These are phyloP conservation scores for Diaporthe citri DNA, from an alignment of 2,329 filamentous ascomycete species.

Conservation along the genomic window DNA sequence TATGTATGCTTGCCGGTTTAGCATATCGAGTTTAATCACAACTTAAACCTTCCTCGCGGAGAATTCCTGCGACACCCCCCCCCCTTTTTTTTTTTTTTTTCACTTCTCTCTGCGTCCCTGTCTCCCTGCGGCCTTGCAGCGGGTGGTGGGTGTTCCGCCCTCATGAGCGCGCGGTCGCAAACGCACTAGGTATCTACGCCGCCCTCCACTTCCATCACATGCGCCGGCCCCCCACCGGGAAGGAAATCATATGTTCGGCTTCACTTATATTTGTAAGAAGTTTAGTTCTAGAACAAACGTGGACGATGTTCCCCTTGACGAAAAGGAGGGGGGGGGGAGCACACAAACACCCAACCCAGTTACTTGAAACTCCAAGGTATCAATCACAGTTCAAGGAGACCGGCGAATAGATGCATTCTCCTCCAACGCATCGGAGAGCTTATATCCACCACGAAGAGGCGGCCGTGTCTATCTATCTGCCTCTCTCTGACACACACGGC, in stretches of 20 bases:
- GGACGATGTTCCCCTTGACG: too few relatives aligned
- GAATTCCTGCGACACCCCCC: constrained; percentile 13
- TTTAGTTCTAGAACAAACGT: not conserved
- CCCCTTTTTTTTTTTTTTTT: too few relatives aligned
- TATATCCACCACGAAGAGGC: too few relatives aligned
- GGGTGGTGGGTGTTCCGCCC: not conserved
- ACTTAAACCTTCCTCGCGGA: constrained; percentile 3
- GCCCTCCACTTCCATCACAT: not conserved
- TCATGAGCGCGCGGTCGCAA: not conserved
- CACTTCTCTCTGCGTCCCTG: not conserved
- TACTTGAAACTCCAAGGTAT: too few relatives aligned
- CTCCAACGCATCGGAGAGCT: too few relatives aligned
- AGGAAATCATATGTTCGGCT: not conserved
- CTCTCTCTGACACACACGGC: too few relatives aligned
- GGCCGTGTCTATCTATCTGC: too few relatives aligned
- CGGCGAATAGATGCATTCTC: too few relatives aligned
- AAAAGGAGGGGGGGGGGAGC: too few relatives aligned
- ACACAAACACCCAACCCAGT: too few relatives aligned
- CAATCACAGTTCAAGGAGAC: too few relatives aligned
- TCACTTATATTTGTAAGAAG: not conserved
- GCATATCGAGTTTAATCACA: constrained; percentile 27
- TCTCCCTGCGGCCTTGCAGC: not conserved
- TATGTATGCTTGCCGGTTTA: not conserved
- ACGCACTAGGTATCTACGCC: not conserved
- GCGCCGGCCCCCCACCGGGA: not conserved